Evolutionary conservation across 1,139 yeast species (phyloP), one percentile per base, ranked within the genome.

Genomic region (Geotrichum cucujoidarum): DNA sequence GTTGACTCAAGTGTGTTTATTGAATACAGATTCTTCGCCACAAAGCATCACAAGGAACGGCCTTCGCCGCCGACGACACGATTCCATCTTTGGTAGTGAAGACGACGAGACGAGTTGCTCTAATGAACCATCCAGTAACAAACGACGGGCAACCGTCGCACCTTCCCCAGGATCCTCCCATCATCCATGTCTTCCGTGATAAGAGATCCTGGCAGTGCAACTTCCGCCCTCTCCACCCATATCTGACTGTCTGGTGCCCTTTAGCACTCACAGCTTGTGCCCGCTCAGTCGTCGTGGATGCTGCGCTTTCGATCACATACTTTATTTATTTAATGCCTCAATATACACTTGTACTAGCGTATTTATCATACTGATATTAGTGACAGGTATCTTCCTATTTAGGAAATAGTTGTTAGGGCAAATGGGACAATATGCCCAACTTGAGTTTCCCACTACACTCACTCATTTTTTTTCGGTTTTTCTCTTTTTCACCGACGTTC

Each of bases 1-100:
- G 57, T 72, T 83, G 3, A 75, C 78, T 44, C 70, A 71, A 29
- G 72, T 83, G 8, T 57, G 73, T 36, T 62, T 83, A 8, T 55
- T 85, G 31, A 63, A 61, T 40, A 53, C 53, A 3, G 14, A 24
- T 4, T n/a, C 40, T 4, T 33, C 10, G 30, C 30, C 36, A 24
- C 27, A 24, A 24, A 10, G 10, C 8, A 24, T 6, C 10, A 24
- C 10, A 24, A 24, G 27, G 27, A 24, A 10, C 10, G 10, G 27
- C 27, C 27, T 17, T n/a, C 21, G 35, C 11, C 18, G 37, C 6
- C 36, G 21, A 32, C 36, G 21, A 32, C 42, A 41, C 34, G 30
- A 13, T 13, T 50, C 22, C 10, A n/a, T 18, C 20, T 5, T 20
- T 10, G 22, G 6, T 5, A 11, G 10, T n/a, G 37, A 10, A 4